A percentile compares a stretch with the other conserved stretches of the same genome.
Conservation (phyloP, 805 yeast species). For the Vanderwaltozyma tropicalis region DNA sequence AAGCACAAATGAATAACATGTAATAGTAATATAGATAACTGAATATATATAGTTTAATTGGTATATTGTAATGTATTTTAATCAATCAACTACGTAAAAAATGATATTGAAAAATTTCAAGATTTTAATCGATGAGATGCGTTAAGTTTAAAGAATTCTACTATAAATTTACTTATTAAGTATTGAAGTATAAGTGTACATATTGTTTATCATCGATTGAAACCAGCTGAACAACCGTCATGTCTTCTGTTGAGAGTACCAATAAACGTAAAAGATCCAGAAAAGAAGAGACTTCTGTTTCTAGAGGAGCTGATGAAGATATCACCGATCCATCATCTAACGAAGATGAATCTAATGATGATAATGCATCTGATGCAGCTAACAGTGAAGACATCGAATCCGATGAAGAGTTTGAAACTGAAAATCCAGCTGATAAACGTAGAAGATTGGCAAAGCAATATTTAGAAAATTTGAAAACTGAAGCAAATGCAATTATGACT, state of each 20-base stretch:
- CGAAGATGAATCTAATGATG: slow-evolving; percentile 34
- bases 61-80: not conserved
- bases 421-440: slow-evolving; percentile 86
- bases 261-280: slow-evolving; percentile 18
- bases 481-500: slow-evolving; percentile 34
- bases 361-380: slow-evolving; percentile 29
- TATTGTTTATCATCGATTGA: no score
- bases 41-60: no score
- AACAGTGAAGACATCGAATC: slow-evolving; percentile 37
- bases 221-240: not conserved
- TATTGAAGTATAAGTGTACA: no score
- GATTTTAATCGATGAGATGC: slow-evolving; percentile 7
- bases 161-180: no score
- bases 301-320: slow-evolving; percentile 38
- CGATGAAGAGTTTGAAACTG: slow-evolving; percentile 65
- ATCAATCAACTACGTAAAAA: slow-evolving; percentile 3
- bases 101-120: slow-evolving; percentile 15
- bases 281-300: slow-evolving; percentile 10
- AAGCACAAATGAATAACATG: slow-evolving; percentile 9
- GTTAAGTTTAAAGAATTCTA: slow-evolving; percentile 11
- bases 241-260: not conserved
- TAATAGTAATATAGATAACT: not conserved
- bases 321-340: slow-evolving; percentile 42
- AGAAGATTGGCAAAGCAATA: slow-evolving; percentile 91
- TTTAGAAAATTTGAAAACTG: slow-evolving; percentile 62